Percentiles rank a stretch among this genome's conserved stretches.
These are phyloP conservation scores for Amesomyces nigricolor DNA, from an alignment of 2,329 filamentous ascomycete species.

Conservation along the genomic window DNA sequence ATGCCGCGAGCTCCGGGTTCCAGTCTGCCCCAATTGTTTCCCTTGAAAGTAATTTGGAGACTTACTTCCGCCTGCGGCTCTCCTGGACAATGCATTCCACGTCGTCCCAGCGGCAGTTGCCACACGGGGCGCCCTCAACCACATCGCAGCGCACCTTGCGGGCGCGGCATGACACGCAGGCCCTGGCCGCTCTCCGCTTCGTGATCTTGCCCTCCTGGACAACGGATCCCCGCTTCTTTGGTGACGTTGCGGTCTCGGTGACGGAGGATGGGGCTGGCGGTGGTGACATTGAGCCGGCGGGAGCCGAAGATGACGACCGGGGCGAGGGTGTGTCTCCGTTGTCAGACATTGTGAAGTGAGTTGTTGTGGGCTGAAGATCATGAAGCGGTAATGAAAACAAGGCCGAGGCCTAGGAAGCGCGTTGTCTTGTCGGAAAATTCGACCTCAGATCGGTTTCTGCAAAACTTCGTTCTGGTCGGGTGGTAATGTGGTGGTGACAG, in stretches of 20 bases:
- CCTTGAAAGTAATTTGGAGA: conserved; percentile 26
- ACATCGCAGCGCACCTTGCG: conserved; percentile 94
- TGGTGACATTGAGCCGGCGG: conserved; percentile 11
- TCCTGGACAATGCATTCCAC: conserved; percentile 73
- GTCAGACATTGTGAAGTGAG: conserved; percentile 12
- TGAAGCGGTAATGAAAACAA: background rate
- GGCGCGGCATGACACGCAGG: conserved; percentile 81
- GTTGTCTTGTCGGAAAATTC: background rate
- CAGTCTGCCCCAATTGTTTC: background rate
- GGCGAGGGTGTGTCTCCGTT: conserved; percentile 15
- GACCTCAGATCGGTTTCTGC: background rate
- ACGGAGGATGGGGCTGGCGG: conserved; percentile 7
- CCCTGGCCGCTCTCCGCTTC: conserved; percentile 84
- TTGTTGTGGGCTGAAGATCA: background rate
- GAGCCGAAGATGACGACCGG: conserved; percentile 8
- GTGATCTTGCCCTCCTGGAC: conserved; percentile 41
- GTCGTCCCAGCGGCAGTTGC: conserved; percentile 77
- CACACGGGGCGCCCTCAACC: conserved; percentile 80
- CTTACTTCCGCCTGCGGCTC: conserved; percentile 81
- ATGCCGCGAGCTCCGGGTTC: background rate
- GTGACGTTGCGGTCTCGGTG: conserved; percentile 5
- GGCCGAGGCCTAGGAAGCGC: background rate
- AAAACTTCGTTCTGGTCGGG: background rate
- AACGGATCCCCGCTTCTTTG: conserved; percentile 12
- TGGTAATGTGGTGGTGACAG: background rate